phyloP scores from a whole-genome alignment of 371 early-diverging fungal genomes.

The Saksenaea vasiformis region DNA sequence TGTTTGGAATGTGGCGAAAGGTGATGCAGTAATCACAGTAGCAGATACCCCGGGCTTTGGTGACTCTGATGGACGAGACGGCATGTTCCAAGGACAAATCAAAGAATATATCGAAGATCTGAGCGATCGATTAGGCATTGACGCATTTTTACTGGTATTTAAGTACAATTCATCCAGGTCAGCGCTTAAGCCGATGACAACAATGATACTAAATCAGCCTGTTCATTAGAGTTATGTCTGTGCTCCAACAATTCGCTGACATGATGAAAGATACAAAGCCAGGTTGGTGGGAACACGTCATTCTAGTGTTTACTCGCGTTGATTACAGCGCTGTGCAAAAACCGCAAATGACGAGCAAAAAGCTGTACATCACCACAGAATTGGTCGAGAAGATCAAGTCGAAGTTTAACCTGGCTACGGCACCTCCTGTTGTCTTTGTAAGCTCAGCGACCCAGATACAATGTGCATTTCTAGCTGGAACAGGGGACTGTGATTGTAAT shows the following conservation, averaged over 20 bases:
- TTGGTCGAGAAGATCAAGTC: slow-evolving; percentile 21
- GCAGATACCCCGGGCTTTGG: slow-evolving; percentile 60
- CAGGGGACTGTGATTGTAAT: slow-evolving; percentile 27
- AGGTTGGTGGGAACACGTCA: slow-evolving; percentile 52
- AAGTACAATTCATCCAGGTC: slow-evolving; percentile 33
- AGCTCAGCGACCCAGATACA: slow-evolving; percentile 18
- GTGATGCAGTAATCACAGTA: slow-evolving; percentile 44
- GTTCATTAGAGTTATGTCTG: slow-evolving; percentile 29
- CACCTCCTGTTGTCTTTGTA: slow-evolving; percentile 31
- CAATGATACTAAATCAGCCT: neutral
- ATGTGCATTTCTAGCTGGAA: slow-evolving; percentile 21
- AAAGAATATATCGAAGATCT: slow-evolving; percentile 49
- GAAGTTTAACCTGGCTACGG: slow-evolving; percentile 13
- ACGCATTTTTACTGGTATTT: slow-evolving; percentile 52
- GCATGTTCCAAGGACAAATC: slow-evolving; percentile 38
- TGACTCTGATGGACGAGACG: slow-evolving; percentile 50
- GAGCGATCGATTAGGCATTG: slow-evolving; percentile 48
- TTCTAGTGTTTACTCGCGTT: slow-evolving; percentile 55
- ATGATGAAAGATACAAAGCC: slow-evolving; percentile 50
- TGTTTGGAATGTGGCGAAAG: slow-evolving; percentile 37
- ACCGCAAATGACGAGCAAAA: slow-evolving; percentile 16
- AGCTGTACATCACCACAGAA: slow-evolving; percentile 19
- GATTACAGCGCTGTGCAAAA: slow-evolving; percentile 34
- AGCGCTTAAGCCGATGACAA: neutral
- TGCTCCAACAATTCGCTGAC: slow-evolving; percentile 41